These are phyloP conservation scores for Backusella psychrophila DNA, from an alignment of 192 early-diverging fungal genomes.

Conservation along the genomic window DNA sequence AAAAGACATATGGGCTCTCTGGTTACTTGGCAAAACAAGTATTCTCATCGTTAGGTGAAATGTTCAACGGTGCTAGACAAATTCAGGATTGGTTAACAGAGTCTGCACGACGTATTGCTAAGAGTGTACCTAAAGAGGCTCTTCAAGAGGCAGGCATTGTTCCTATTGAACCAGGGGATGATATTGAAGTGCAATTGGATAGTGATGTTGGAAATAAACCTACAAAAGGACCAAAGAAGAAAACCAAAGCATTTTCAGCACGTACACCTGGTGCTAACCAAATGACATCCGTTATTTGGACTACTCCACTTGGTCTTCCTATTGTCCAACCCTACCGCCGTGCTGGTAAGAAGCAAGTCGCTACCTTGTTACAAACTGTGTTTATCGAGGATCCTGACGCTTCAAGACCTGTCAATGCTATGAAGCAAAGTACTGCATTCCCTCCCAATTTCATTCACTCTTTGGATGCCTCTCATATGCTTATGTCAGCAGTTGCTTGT, in stretches of 20 bases:
- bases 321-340: slow-evolving; percentile 97
- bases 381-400: slow-evolving; percentile 67
- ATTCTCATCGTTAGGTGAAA: slow-evolving; percentile 83
- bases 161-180: slow-evolving; percentile 12
- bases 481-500: slow-evolving; percentile 88
- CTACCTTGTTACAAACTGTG: slow-evolving; percentile 81
- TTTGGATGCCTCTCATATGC: slow-evolving; percentile 96
- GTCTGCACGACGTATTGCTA: slow-evolving; percentile 78
- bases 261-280: slow-evolving; percentile 50
- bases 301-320: slow-evolving; percentile 90
- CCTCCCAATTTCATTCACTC: slow-evolving; percentile 99
- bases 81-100: slow-evolving; percentile 95
- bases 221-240: slow-evolving; percentile 15
- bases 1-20: slow-evolving; percentile 60
- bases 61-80: slow-evolving; percentile 86
- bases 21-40: slow-evolving; percentile 79
- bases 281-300: slow-evolving; percentile 95
- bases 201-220: slow-evolving; percentile 14
- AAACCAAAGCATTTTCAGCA: slow-evolving; percentile 23
- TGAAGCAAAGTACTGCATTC: slow-evolving; percentile 95
- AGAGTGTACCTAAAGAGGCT: slow-evolving; percentile 61
- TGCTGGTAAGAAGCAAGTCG: slow-evolving; percentile 55
- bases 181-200: neutral
- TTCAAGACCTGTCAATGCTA: slow-evolving; percentile 78
- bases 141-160: slow-evolving; percentile 35